Conservation (phyloP, 2,329 filamentous ascomycete genomes). For the Cladosporium sp. region DNA sequence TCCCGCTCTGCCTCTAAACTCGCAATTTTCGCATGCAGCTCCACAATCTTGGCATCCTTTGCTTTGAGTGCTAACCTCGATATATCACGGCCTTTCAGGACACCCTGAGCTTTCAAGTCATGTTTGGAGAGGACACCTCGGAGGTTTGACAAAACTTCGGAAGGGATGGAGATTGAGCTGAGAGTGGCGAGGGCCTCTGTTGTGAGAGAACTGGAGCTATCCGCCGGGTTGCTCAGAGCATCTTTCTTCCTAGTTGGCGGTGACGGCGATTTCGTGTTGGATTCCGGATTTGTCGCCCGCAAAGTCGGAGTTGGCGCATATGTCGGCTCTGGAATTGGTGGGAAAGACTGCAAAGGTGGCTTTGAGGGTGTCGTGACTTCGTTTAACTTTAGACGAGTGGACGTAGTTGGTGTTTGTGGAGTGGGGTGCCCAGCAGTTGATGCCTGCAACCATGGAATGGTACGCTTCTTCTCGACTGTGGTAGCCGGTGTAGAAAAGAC, state of each 20-base stretch:
- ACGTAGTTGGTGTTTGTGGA: conserved; percentile 28
- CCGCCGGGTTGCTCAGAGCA: conserved; percentile 23
- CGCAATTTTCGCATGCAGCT: conserved; percentile 62
- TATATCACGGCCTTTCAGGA: conserved; percentile 61
- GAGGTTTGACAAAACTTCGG: conserved; percentile 33
- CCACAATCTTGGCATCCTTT: conserved; percentile 59
- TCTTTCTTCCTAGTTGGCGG: conserved; percentile 22
- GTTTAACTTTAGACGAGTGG: conserved; percentile 14
- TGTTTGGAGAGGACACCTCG: conserved; percentile 49
- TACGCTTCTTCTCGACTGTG: conserved; percentile 25
- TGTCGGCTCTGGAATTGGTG: neutral
- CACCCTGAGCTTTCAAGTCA: conserved; percentile 55
- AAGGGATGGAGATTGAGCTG: conserved; percentile 15
- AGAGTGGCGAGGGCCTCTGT: conserved; percentile 23
- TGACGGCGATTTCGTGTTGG: conserved; percentile 17
- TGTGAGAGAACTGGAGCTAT: conserved; percentile 22
- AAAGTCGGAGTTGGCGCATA: conserved; percentile 6
- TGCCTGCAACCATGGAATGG: conserved; percentile 35
- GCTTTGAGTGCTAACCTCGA: conserved; percentile 57
- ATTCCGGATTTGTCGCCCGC: neutral
- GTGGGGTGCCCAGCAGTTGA: conserved; percentile 8
- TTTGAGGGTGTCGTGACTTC: conserved; percentile 27
- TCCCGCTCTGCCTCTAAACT: conserved; percentile 53
- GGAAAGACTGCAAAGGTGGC: neutral
- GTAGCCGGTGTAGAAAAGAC: conserved; percentile 36